Base-by-base conservation (phyloP, 2,329 filamentous ascomycete genomes). In the Alternaria solani region DNA sequence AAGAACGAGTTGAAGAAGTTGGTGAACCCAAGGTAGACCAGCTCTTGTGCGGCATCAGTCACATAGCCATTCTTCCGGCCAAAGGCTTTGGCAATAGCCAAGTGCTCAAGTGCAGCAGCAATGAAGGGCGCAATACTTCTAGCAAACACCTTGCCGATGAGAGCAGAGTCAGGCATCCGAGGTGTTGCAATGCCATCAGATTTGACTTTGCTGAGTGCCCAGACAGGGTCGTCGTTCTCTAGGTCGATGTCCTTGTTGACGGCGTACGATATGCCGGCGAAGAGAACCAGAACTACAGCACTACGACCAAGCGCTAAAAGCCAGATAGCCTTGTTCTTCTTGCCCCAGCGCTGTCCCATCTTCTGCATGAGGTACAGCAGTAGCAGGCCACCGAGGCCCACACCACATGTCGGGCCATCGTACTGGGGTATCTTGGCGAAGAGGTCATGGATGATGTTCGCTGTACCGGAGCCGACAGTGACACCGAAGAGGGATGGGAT, bases 1-100 rank as follows among this genome's bases (percentile, higher is more conserved):
- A 90, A 89, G 76, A 89, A 87, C 47, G 84, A 85, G 76, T 89
- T 89, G 77, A 88, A 82, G 59, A 89, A 83, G 74, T 90, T 89
- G 41, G 84, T 83, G 16, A 86, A 75, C 9, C 88, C 88, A 3
- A 89, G 84, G 66, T 88, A 90, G 57, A 86, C 86, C 2, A 90
- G 83, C 64, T 90, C 88, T 70, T 90, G 88, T 12, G 85, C 88
- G 64, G 88, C 84, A 63, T 90, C 87, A 41, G 87, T 86, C 7
- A 83, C 80, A 70, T 91, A 90, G 67, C 85, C 82, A 73, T 90
- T 89, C 62, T 83, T 83, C 9, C 87, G 81, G 1, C 83, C 86
- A 65, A 90, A 90, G 0, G 86, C 86, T 51, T 88, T 87, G 16
- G 85, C 88, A 43, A 90, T 88, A 9, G 87, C 87, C 5, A 89